phyloP scores from a whole-genome alignment of 345 rosid species.

The Eucalyptus regnans region DNA sequence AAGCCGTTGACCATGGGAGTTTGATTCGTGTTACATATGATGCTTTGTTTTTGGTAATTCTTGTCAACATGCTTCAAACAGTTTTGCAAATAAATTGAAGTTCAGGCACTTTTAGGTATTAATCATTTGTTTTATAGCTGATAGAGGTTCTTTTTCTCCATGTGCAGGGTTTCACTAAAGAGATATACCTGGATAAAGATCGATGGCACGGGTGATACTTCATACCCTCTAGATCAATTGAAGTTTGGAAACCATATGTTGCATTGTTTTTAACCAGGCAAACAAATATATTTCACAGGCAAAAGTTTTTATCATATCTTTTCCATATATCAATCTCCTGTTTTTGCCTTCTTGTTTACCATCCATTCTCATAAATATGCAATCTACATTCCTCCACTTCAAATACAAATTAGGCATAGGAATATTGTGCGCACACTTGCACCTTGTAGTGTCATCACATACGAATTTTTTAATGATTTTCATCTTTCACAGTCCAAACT shows the following conservation, averaged over 20 bases:
- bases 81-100: not conserved
- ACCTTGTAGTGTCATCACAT: not conserved
- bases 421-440: not conserved
- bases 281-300: not conserved
- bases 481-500: not conserved
- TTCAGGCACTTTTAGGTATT: not conserved
- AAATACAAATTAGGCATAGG: not conserved
- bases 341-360: not conserved
- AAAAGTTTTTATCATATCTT: not conserved
- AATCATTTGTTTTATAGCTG: not conserved
- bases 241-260: not conserved
- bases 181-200: constrained; percentile 94
- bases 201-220: constrained; percentile 91
- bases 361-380: not conserved
- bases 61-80: not conserved
- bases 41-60: not conserved
- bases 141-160: not conserved
- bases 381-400: not conserved
- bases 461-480: not conserved
- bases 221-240: not conserved
- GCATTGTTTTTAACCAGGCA: not conserved
- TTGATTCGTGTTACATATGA: not conserved
- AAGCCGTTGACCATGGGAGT: not conserved
- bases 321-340: not conserved
- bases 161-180: constrained; percentile 96